Percentiles rank a stretch among this genome's conserved stretches.
These are phyloP conservation scores for Vickermania ingenoplastis DNA, from an alignment of 208 protist species.

Conservation along the genomic window DNA sequence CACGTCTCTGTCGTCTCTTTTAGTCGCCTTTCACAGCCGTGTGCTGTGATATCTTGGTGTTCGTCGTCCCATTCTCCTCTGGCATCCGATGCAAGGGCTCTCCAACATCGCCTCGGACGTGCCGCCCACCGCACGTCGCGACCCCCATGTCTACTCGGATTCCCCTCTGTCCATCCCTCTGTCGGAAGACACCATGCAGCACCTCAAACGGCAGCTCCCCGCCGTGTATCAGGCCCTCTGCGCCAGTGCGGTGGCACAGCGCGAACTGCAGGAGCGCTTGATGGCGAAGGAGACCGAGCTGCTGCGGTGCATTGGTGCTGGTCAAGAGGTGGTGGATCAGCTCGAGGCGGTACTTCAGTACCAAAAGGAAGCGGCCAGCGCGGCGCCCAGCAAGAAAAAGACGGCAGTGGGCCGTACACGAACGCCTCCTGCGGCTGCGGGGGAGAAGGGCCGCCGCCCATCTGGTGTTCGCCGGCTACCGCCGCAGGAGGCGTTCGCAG, in stretches of 20 bases:
- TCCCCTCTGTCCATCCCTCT: too few species aligned
- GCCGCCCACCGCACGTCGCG: too few species aligned
- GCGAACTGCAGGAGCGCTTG: slow-evolving; percentile 30
- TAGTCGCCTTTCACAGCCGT: too few species aligned
- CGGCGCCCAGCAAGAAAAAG: neutral
- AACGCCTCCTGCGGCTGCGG: neutral
- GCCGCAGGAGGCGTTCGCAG: too few species aligned
- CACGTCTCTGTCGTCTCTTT: too few species aligned
- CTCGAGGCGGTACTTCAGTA: slow-evolving; percentile 20
- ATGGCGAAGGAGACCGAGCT: slow-evolving; percentile 64
- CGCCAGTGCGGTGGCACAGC: slow-evolving; percentile 27
- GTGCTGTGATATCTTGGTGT: too few species aligned
- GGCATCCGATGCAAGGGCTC: too few species aligned
- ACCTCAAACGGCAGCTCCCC: too few species aligned
- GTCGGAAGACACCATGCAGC: too few species aligned
- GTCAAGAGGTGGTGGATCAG: slow-evolving; percentile 61
- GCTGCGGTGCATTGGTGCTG: slow-evolving; percentile 61
- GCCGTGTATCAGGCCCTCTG: slow-evolving; percentile 20
- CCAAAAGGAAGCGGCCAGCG: neutral
- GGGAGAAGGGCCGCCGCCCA: slow-evolving; percentile 1
- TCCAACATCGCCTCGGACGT: too few species aligned
- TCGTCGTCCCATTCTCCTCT: too few species aligned
- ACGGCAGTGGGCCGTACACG: neutral
- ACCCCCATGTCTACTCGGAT: too few species aligned
- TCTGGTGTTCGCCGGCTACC: neutral